Evolutionary conservation across 2,329 filamentous ascomycete genomes (phyloP), one percentile per base, ranked within the genome.

Genomic region (Thermothelomyces thermophilus): DNA sequence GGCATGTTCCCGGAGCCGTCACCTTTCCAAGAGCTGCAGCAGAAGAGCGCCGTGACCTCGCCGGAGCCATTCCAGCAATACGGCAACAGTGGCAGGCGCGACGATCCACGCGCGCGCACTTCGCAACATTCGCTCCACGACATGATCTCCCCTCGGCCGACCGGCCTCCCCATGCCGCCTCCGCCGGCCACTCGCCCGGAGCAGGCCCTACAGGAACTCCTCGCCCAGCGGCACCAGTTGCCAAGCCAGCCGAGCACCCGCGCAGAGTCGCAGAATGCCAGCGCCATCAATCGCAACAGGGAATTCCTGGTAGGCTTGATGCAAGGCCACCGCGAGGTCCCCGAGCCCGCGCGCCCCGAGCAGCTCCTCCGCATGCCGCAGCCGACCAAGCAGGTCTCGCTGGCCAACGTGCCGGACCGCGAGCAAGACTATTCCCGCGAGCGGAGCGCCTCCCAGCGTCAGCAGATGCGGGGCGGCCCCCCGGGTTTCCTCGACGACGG

Each of bases 221-320:
- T 82, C 20, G 73, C 73, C 9, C 77, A 81, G 59, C 79, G 80
- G 42, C 78, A 80, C 57, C 74, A 74, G 34, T 68, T 73, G 13
- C 71, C 75, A 16, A 79, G 70, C 60, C 78, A 80, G 53, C 67
- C 70, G 33, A 73, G 70, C 70, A 22, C 39, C 13, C 56, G 76
- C 30, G 65, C 68, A 31, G 75, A 79, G 45, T 70, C 71, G 52
- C 70, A 71, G 52, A 68, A 57, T 57, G 56, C 54, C 47, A 63
- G 64, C 58, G 66, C 48, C 9, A 51, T 71, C 63, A 83, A 77
- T 63, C 80, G 75, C 59, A 87, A 91, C 59, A 80, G 85, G n/a
- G 86, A 94, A 56, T 90, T 93, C 64, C 71, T 95, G 42, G 87
- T 95, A 68, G 86, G 83, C 54, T 75, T 95, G 26, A 93, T 95